Percentiles rank a stretch among this genome's conserved stretches.
Evolutionary conservation across 768 basidiomycete species (phyloP).

Genomic region (Trametes punicea): DNA sequence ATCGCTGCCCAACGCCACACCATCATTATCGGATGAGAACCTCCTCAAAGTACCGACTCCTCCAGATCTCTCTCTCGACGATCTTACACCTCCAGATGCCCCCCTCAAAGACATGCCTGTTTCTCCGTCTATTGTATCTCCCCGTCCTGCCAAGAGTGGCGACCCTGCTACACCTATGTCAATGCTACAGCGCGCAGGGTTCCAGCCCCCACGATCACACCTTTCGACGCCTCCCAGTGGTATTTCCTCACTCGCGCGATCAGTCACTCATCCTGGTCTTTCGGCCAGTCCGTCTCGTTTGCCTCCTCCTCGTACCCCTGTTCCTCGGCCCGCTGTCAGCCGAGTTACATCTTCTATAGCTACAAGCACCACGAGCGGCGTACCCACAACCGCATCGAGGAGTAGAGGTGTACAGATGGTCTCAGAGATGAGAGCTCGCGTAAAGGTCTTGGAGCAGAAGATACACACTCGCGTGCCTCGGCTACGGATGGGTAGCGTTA

Average conservation of each 20-base stretch:
- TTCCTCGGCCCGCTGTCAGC: conserved; percentile 35
- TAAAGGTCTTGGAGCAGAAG: conserved; percentile 79
- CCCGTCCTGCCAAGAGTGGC: conserved; percentile 7
- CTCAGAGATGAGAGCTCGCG: conserved; percentile 84
- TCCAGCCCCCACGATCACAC: conserved; percentile 37
- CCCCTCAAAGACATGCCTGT: conserved; percentile 26
- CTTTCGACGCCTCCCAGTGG: conserved; percentile 39
- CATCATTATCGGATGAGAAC: conserved; percentile 49
- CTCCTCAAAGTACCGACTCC: conserved; percentile 58
- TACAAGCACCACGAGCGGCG: conserved; percentile 29
- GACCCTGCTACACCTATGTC: conserved; percentile 9
- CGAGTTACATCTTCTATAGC: conserved; percentile 35
- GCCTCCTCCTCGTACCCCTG: conserved; percentile 32
- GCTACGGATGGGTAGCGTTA: conserved; percentile 76
- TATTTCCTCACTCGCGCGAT: conserved; percentile 50
- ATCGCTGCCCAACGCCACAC: conserved; percentile 28
- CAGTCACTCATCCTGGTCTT: conserved; percentile 53
- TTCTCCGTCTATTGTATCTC: conserved; percentile 4
- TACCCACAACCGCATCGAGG: conserved; percentile 50
- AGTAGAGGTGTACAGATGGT: conserved; percentile 91
- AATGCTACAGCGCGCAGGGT: conserved; percentile 47
- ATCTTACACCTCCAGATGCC: conserved; percentile 47
- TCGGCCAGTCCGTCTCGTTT: conserved; percentile 43
- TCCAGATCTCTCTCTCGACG: conserved; percentile 56
- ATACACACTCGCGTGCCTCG: conserved; percentile 86